Conservation (phyloP, 1,284 basidiomycete species). For the Volvariella volvacea region DNA sequence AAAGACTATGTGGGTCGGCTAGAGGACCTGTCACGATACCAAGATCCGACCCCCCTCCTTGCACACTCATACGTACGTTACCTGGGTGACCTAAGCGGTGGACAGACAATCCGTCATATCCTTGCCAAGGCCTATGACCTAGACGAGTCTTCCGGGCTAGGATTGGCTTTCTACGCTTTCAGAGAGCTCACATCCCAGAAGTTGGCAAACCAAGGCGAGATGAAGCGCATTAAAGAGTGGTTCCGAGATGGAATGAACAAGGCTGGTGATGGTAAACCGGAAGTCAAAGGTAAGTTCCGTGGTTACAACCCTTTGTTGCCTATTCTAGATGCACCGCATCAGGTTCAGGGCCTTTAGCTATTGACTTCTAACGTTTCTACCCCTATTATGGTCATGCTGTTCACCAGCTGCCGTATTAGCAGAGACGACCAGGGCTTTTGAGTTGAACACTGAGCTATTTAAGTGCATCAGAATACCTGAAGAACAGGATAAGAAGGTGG, state of each 20-base stretch:
- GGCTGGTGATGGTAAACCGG: conserved; percentile 46
- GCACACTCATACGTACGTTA: conserved; percentile 82
- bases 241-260: conserved; percentile 71
- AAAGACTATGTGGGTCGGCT: conserved; percentile 46
- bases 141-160: conserved; percentile 39
- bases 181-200: conserved; percentile 43
- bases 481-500: neutral
- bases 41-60: conserved; percentile 53
- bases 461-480: conserved; percentile 16
- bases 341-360: neutral
- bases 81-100: conserved; percentile 81
- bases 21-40: conserved; percentile 33
- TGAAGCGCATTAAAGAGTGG: conserved; percentile 75
- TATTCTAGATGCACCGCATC: neutral
- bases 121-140: conserved; percentile 65
- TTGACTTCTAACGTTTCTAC: neutral
- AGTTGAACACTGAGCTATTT: conserved; percentile 64
- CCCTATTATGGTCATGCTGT: conserved; percentile 1
- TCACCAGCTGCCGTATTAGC: conserved; percentile 33
- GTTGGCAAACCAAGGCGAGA: conserved; percentile 44
- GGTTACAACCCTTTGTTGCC: neutral
- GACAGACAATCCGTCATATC: conserved; percentile 64
- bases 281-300: conserved; percentile 43
- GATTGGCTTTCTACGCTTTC: conserved; percentile 72
- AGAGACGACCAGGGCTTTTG: conserved; percentile 67